Percentiles rank a stretch among this genome's conserved stretches.
These are phyloP conservation scores for Talaromyces sp. DNA, from an alignment of 2,329 filamentous ascomycete genomes.

Conservation along the genomic window DNA sequence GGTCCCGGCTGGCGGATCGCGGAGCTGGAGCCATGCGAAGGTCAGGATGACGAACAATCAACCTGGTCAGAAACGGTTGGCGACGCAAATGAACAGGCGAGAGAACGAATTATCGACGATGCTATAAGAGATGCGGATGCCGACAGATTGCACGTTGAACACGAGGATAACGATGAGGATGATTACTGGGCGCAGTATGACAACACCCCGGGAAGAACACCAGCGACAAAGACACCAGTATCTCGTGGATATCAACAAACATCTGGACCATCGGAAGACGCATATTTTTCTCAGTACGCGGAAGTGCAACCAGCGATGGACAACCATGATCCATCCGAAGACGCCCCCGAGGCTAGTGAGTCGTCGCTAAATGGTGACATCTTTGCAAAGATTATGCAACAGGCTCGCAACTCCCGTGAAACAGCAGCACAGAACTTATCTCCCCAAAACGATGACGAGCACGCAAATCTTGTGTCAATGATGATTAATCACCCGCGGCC, in stretches of 20 bases:
- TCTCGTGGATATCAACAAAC: slow-evolving; percentile 26
- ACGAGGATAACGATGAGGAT: slow-evolving; percentile 52
- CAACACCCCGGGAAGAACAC: slow-evolving; percentile 51
- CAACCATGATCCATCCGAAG: slow-evolving; percentile 59
- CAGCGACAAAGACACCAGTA: slow-evolving; percentile 39
- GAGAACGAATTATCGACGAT: slow-evolving; percentile 36
- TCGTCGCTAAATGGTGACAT: slow-evolving; percentile 56
- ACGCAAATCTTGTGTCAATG: slow-evolving; percentile 23
- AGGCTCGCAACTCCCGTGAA: slow-evolving; percentile 21
- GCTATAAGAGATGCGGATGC: slow-evolving; percentile 30
- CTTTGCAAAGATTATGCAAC: slow-evolving; percentile 40
- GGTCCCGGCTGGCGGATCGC: slow-evolving; percentile 57
- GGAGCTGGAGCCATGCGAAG: slow-evolving; percentile 55
- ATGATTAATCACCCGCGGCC: slow-evolving; percentile 44
- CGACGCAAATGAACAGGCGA: slow-evolving; percentile 52
- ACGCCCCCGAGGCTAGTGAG: slow-evolving; percentile 44
- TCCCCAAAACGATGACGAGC: slow-evolving; percentile 21
- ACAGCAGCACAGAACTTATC: slow-evolving; percentile 22
- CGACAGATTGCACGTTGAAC: slow-evolving; percentile 21
- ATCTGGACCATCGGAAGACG: slow-evolving; percentile 49
- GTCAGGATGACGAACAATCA: slow-evolving; percentile 46
- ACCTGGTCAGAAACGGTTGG: slow-evolving; percentile 53
- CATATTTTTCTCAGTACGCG: slow-evolving; percentile 61
- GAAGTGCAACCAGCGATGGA: slow-evolving; percentile 65
- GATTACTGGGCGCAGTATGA: slow-evolving; percentile 66